Base-by-base conservation (phyloP, 257 asterid species). In the Fraxinus excelsior region DNA sequence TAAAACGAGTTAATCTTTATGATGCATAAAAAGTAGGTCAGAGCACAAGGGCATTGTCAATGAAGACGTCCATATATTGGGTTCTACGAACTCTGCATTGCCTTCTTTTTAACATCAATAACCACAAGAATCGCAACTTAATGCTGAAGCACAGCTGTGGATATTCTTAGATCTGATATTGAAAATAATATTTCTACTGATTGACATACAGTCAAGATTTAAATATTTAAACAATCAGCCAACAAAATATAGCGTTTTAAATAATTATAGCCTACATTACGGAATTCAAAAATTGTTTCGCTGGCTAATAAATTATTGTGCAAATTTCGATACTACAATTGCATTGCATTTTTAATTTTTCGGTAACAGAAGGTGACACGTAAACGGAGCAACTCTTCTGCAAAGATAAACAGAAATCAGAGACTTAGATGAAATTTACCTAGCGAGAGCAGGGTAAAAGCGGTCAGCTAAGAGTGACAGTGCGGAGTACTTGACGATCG, bases 401-500 rank as follows among this genome's bases (percentile, higher is more conserved):
- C 1, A 28, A 28, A 28, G 1, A n/a, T 7, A 58, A 37, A 3
- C 5, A 31, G 71, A 71, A 40, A 68, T 34, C 10, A 9, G 62
- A 75, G 29, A 70, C 74, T 6, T 67, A 21, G 42, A 32, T n/a
- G 8, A 42, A 67, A 13, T 16, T 40, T 58, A 84, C 91, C 91
- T 67, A 72, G 86, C 75, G 53, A 91, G 83, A 69, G 89, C 80
- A 29, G 97, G 97, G 80, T 86, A 92, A 81, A 94, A 88, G 34
- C 98, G 97, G 71, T 91, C 96, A 2, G 91, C 90, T 73, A 89
- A 94, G 29, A 94, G 82, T 11, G 96, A 78, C 11, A 94, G 77
- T 10, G 97, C 97, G 1, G 97, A 87, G 85, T 91, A 94, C 49
- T 94, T 94, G 80, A 94, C 94, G 64, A 86, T 76, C 10, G 96